Conservation (phyloP, 2,329 filamentous ascomycete species). For the Trichoderma pleuroti region DNA sequence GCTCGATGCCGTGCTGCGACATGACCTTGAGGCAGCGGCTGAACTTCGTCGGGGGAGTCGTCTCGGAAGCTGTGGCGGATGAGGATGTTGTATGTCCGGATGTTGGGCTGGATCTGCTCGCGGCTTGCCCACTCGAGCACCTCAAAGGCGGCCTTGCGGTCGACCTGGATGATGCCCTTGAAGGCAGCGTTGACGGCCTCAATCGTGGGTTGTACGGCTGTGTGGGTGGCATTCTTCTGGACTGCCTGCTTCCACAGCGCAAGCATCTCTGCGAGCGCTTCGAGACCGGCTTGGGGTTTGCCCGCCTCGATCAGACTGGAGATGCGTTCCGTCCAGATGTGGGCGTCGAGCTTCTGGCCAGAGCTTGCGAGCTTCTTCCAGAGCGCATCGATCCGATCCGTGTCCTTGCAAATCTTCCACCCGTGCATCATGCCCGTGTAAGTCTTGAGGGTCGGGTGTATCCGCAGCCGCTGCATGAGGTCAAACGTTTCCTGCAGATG, state of each 20-base stretch:
- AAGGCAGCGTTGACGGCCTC: conserved; percentile 68
- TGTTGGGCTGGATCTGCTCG: conserved; percentile 53
- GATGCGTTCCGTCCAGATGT: conserved; percentile 69
- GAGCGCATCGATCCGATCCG: conserved; percentile 58
- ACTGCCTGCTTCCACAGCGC: conserved; percentile 50
- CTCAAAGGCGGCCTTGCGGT: conserved; percentile 47
- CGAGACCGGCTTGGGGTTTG: conserved; percentile 54
- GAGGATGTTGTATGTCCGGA: conserved; percentile 66
- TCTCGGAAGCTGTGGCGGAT: conserved; percentile 56
- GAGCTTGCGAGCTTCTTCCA: conserved; percentile 62
- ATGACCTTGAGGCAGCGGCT: conserved; percentile 56
- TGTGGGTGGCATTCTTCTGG: conserved; percentile 27
- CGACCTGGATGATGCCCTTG: conserved; percentile 55
- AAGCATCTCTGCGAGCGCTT: conserved; percentile 64
- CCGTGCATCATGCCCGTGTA: conserved; percentile 74
- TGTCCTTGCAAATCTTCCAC: conserved; percentile 58
- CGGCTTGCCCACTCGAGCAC: conserved; percentile 58
- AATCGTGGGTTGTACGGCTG: conserved; percentile 56
- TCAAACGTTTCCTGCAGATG: conserved; percentile 38
- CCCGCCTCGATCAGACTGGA: conserved; percentile 59
- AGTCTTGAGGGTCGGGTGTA: conserved; percentile 59
- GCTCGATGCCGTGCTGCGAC: conserved; percentile 50
- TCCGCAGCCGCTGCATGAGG: conserved; percentile 44
- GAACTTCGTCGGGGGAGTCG: conserved; percentile 46
- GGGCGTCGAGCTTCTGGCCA: conserved; percentile 57